phyloP scores from a whole-genome alignment of 2,329 filamentous ascomycete species.

The Cercospora janseana region DNA sequence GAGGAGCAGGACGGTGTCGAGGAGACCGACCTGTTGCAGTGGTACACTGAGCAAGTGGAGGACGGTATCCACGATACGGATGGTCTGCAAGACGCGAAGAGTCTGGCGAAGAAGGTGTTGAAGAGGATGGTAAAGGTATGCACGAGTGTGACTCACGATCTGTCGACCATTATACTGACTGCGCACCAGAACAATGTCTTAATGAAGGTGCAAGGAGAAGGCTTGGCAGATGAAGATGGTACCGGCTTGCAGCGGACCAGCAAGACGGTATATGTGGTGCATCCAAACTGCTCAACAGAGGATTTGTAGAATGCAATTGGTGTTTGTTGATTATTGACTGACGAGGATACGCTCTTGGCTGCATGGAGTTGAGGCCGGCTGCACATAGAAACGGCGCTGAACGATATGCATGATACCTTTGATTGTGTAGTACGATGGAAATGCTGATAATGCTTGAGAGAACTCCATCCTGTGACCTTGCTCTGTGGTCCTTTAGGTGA shows the following conservation, averaged over 20 bases:
- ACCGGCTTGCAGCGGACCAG: constrained; percentile 49
- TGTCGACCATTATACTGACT: constrained; percentile 11
- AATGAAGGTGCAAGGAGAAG: constrained; percentile 71
- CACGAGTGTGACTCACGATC: background rate
- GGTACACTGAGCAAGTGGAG: constrained; percentile 92
- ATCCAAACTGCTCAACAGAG: constrained; percentile 90
- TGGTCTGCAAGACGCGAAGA: constrained; percentile 72
- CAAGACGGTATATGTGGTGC: constrained; percentile 76
- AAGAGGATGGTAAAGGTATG: constrained; percentile 91
- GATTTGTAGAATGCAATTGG: constrained; percentile 32
- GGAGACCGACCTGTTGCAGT: constrained; percentile 74
- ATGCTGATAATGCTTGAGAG: background rate
- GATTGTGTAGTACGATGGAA: background rate
- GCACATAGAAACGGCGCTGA: background rate
- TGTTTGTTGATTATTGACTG: background rate
- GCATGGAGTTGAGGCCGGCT: background rate
- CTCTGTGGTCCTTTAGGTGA: background rate
- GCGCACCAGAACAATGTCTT: constrained; percentile 56
- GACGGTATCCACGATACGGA: constrained; percentile 76
- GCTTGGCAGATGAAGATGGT: constrained; percentile 76
- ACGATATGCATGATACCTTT: background rate
- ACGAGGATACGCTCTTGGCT: too few relatives aligned
- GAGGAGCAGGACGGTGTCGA: constrained; percentile 77
- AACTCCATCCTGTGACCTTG: background rate
- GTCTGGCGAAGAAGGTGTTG: constrained; percentile 76